Base-by-base conservation (phyloP, 2,329 filamentous ascomycete genomes). In the Xylariaceae sp. region DNA sequence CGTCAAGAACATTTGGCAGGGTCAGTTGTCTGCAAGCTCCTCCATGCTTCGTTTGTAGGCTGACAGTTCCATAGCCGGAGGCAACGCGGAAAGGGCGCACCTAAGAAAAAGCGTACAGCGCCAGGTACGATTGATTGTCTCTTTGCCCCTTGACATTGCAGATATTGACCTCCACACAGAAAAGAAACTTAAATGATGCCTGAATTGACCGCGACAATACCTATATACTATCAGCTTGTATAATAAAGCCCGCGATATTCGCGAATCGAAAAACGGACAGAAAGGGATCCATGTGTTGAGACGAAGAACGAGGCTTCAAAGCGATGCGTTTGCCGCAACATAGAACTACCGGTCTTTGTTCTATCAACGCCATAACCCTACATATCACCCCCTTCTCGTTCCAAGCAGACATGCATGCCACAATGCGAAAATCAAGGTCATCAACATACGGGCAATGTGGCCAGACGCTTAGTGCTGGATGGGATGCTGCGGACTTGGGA, bases 61-160 rank as follows among this genome's bases (percentile, higher is more conserved):
- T 74, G 63, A 76, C 62, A 13, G 34, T 47, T 58, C 40, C 57
- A 59, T 65, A 89, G 86, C 65, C 74, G 87, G 64, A 92, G 89
- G 71, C 73, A 80, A 29, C 85, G 91, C 76, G 92, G 91, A 62
- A 96, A 97, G 78, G 86, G 86, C 51, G 83, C 87, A 42, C 91
- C 92, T 7, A 83, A 95, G 81, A 96, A 95, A 83, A 95, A 94
- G 80, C 85, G 78, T 68, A 84, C 78, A 7, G 40, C 63, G 34
- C 16, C 47, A 55, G 55, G 64, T 67, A 65, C 21, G 53, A 2
- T 44, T 18, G 22, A 3, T 42, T 16, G n/a, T 21, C 18, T n/a
- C 9, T 10, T 12, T 12, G 36, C 2, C 15, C 22, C 15, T 37
- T 15, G 3, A 6, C 10, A 15, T 29, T 13, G 26, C 36, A 5